Percentiles rank a stretch among this genome's conserved stretches.
These are phyloP conservation scores for Flaveria robusta DNA, from an alignment of 129 eudicot species.

Conservation along the genomic window DNA sequence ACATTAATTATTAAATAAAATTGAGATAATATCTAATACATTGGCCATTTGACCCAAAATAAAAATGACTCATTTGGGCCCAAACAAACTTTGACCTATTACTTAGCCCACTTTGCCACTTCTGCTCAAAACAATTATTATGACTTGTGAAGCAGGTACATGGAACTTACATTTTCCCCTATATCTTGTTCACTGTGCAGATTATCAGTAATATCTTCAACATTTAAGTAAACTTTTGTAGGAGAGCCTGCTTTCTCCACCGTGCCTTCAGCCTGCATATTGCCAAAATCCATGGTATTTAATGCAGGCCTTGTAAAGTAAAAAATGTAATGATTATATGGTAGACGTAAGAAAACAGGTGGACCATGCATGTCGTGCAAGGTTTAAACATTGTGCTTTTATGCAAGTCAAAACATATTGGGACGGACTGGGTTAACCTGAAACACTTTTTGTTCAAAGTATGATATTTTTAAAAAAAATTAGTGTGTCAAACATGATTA, in stretches of 20 bases:
- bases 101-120: constrained; percentile 19
- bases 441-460: background rate
- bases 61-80: background rate
- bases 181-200: constrained; percentile 22
- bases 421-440: background rate
- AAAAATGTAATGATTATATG: constrained; percentile 3
- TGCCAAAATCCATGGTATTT: constrained; percentile 12
- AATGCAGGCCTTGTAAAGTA: constrained; percentile 11
- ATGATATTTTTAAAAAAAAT: background rate
- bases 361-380: background rate
- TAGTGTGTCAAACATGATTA: background rate
- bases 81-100: background rate
- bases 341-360: background rate
- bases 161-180: constrained; percentile 40
- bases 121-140: background rate
- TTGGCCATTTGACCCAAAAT: background rate
- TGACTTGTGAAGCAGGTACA: constrained; percentile 7
- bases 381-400: background rate
- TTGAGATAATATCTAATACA: background rate
- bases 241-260: constrained; percentile 28
- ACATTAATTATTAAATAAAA: background rate
- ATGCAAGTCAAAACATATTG: background rate
- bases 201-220: constrained; percentile 29
- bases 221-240: constrained; percentile 13
- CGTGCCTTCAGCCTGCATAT: constrained; percentile 42